phyloP scores from a whole-genome alignment of 306 rosid species.

The Pterocarpus macrocarpus region DNA sequence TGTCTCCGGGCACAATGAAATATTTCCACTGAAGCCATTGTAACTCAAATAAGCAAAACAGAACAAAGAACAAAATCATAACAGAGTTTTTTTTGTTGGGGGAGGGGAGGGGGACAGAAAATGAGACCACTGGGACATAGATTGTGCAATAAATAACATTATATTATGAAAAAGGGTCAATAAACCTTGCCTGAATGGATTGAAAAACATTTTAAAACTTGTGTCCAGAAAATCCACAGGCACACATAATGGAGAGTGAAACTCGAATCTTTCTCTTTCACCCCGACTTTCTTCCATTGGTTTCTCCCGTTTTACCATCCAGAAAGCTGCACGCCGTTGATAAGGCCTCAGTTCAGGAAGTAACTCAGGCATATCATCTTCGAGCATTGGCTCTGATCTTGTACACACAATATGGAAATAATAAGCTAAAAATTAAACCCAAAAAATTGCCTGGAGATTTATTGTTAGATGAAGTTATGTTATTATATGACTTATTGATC shows the following conservation, averaged over 20 bases:
- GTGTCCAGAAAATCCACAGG: constrained; percentile 75
- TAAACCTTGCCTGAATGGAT: constrained; percentile 84
- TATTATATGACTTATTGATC: constrained; percentile 29
- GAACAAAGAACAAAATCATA: constrained; percentile 42
- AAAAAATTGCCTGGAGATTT: constrained; percentile 1
- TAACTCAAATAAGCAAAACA: constrained; percentile 46
- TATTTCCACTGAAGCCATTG: constrained; percentile 78
- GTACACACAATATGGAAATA: constrained; percentile 50
- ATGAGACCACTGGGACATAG: constrained; percentile 36
- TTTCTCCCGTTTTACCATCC: constrained; percentile 94
- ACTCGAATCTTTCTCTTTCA: constrained; percentile 58
- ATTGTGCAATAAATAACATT: constrained; percentile 29
- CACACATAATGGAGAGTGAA: constrained; percentile 81
- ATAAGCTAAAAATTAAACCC: constrained; percentile 42
- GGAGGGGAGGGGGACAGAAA: constrained; percentile 21
- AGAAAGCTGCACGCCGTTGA: constrained; percentile 92
- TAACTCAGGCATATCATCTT: constrained; percentile 76
- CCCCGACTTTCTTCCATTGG: constrained; percentile 55
- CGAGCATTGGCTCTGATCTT: constrained; percentile 84
- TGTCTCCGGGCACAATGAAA: constrained; percentile 72
- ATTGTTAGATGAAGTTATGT: constrained; percentile 11
- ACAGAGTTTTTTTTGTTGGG: background rate
- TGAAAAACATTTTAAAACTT: constrained; percentile 76
- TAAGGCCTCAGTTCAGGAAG: constrained; percentile 92
- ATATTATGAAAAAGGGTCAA: constrained; percentile 37